A percentile compares a stretch with the other conserved stretches of the same genome.
Evolutionary conservation across 805 yeast genomes (phyloP).

Genomic region (Yamadazyma philogaea): DNA sequence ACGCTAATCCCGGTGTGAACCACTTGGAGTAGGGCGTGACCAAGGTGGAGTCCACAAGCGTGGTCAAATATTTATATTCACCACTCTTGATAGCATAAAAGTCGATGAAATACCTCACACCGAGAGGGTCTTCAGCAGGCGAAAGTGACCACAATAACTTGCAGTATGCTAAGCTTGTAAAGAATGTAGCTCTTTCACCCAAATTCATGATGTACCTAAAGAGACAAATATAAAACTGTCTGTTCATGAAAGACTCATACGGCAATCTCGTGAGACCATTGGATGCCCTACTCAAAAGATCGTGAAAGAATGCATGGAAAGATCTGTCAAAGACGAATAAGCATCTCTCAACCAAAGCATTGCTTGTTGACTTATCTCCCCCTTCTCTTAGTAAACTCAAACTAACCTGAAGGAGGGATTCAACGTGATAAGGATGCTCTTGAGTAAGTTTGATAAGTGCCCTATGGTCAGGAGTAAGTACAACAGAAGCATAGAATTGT

Average conservation of each 20-base stretch:
- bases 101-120: slow-evolving; percentile 80
- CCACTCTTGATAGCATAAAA: slow-evolving; percentile 66
- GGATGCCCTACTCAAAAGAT: slow-evolving; percentile 43
- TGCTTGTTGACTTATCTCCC: slow-evolving; percentile 62
- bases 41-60: slow-evolving; percentile 55
- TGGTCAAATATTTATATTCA: slow-evolving; percentile 60
- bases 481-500: slow-evolving; percentile 60
- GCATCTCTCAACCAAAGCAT: slow-evolving; percentile 72
- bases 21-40: slow-evolving; percentile 58
- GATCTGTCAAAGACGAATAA: slow-evolving; percentile 77
- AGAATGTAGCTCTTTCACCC: slow-evolving; percentile 73
- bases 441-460: slow-evolving; percentile 57
- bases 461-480: slow-evolving; percentile 77
- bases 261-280: slow-evolving; percentile 66
- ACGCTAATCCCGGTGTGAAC: slow-evolving; percentile 70
- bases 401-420: slow-evolving; percentile 76
- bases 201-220: slow-evolving; percentile 69
- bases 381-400: slow-evolving; percentile 74
- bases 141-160: slow-evolving; percentile 65
- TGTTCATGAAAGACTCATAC: slow-evolving; percentile 67
- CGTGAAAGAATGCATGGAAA: slow-evolving; percentile 55
- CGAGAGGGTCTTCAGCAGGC: slow-evolving; percentile 81
- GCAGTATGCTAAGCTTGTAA: slow-evolving; percentile 73
- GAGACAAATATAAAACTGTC: slow-evolving; percentile 71
- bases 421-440: slow-evolving; percentile 69